Conservation (phyloP, 345 rosid genomes). For the Eucalyptus leucophloia region DNA sequence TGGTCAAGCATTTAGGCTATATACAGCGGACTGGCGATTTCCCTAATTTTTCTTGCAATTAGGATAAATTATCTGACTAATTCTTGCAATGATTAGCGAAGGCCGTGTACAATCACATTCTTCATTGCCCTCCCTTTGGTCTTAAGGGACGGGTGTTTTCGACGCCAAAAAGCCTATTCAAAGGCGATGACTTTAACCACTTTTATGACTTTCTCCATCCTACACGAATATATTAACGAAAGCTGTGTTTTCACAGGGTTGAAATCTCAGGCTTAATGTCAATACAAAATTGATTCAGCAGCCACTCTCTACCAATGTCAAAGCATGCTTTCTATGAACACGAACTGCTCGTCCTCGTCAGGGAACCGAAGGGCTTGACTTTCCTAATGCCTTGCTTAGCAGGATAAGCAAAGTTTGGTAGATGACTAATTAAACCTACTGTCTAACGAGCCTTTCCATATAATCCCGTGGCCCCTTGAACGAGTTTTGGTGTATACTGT, state of each 20-base stretch:
- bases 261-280: neutral
- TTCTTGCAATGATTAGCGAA: neutral
- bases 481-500: neutral
- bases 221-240: neutral
- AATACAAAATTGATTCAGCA: neutral
- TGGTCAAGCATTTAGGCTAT: neutral
- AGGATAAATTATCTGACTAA: neutral
- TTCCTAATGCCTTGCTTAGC: neutral
- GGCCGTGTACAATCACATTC: neutral
- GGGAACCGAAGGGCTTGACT: neutral
- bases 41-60: neutral
- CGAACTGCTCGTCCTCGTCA: neutral
- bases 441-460: neutral
- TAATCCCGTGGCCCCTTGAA: neutral
- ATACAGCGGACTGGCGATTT: neutral
- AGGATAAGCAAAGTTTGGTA: neutral
- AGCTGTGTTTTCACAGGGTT: neutral
- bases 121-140: neutral
- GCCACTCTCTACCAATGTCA: neutral
- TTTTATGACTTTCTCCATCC: neutral
- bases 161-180: neutral
- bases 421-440: neutral
- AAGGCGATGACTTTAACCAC: neutral
- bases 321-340: neutral
- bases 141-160: neutral